phyloP scores from a whole-genome alignment of 2,329 filamentous ascomycete species.

The Claviceps citrina region DNA sequence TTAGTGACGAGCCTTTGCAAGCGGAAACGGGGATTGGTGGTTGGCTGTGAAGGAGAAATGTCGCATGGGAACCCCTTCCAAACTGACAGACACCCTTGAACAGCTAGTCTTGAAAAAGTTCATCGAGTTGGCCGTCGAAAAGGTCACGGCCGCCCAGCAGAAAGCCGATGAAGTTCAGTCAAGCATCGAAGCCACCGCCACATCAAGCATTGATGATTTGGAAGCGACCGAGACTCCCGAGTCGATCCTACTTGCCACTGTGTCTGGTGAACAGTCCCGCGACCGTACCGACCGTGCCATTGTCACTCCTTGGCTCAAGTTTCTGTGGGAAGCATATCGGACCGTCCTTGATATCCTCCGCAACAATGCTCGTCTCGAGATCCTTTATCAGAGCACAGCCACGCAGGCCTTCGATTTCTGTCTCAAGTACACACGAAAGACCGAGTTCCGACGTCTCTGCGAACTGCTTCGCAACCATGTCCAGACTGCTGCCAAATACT shows the following conservation, averaged over 20 bases:
- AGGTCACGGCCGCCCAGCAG: constrained; percentile 87
- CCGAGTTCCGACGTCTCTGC: constrained; percentile 95
- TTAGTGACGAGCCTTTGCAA: constrained; percentile 21
- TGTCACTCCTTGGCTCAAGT: constrained; percentile 98
- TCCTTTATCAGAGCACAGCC: constrained; percentile 96
- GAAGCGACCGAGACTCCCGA: constrained; percentile 96
- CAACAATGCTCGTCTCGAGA: constrained; percentile 94
- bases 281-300: constrained; percentile 96
- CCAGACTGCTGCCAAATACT: constrained; percentile 98
- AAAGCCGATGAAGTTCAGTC: constrained; percentile 94
- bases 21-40: no score
- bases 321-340: constrained; percentile 97
- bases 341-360: constrained; percentile 96
- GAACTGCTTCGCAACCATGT: constrained; percentile 97
- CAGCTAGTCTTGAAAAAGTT: constrained; percentile 90
- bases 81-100: constrained; percentile 6
- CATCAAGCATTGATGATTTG: constrained; percentile 76
- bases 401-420: constrained; percentile 99
- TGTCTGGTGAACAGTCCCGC: constrained; percentile 92
- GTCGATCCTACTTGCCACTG: constrained; percentile 92
- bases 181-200: constrained; percentile 55
- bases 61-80: constrained; percentile 2
- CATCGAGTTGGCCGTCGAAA: constrained; percentile 90
- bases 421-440: constrained; percentile 95
- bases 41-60: no score